Conservation (phyloP, 2,329 filamentous ascomycete species). For the Fusarium sublunatum region DNA sequence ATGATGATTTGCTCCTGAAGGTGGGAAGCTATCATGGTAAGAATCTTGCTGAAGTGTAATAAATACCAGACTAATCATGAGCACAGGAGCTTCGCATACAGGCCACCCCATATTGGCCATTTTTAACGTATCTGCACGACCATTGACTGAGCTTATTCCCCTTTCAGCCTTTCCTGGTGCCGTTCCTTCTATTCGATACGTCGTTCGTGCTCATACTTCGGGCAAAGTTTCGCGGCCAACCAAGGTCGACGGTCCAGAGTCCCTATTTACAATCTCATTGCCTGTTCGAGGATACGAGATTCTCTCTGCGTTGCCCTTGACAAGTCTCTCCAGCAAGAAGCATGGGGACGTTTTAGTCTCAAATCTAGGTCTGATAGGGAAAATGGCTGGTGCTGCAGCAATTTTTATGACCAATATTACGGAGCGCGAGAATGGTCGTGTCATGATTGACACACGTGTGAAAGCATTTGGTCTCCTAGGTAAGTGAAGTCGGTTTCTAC, state of each 20-base stretch:
- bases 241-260: slow-evolving; percentile 54
- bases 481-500: slow-evolving; percentile 50
- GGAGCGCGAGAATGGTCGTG: slow-evolving; percentile 64
- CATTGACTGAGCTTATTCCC: slow-evolving; percentile 75
- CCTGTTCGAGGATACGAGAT: slow-evolving; percentile 80
- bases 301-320: slow-evolving; percentile 77
- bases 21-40: slow-evolving; percentile 81
- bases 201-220: slow-evolving; percentile 78
- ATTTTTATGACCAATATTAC: slow-evolving; percentile 72
- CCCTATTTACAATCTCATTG: slow-evolving; percentile 72
- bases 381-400: slow-evolving; percentile 90
- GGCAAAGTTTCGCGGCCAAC: slow-evolving; percentile 70
- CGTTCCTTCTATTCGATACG: slow-evolving; percentile 66
- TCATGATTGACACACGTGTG: slow-evolving; percentile 74
- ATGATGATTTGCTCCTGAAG: slow-evolving; percentile 78
- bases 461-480: slow-evolving; percentile 84
- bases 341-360: slow-evolving; percentile 64
- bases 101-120: slow-evolving; percentile 83
- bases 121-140: slow-evolving; percentile 79
- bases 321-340: slow-evolving; percentile 61
- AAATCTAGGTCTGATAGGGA: slow-evolving; percentile 81
- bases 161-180: slow-evolving; percentile 80
- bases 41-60: slow-evolving; percentile 3
- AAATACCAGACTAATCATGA: slow-evolving; percentile 8
- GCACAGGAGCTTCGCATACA: slow-evolving; percentile 62